Base-by-base conservation (phyloP, 345 rosid genomes). In the Camelina neglecta region DNA sequence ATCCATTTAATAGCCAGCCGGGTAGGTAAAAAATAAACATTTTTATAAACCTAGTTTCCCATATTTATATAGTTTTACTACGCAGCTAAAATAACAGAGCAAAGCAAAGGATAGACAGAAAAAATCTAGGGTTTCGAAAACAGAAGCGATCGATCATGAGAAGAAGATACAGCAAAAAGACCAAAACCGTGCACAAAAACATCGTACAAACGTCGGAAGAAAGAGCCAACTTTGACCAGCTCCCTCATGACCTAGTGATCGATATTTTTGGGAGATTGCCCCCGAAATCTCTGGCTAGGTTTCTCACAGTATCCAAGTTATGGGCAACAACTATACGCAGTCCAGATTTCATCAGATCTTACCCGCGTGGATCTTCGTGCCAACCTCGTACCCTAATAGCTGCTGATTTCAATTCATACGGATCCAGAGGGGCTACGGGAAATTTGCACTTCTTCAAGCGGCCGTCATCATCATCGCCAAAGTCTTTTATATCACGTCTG, bases 241-340 rank as follows among this genome's bases (percentile, higher is more conserved):
- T 67, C 71, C 71, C 71, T 36, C 36, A 0, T 0, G 60, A 67
- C 23, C 7, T 53, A 5, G 55, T 18, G 33, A 57, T 57, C 20
- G 65, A 57, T 21, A 69, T 57, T 5, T 0, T 69, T 49, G 16
- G 29, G 36, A 71, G 75, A 35, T 20, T 45, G 11, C 66, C 75
- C 8, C 2, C 1, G 31, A 69, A 42, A 57, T 42, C 42, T 2
- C 3, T 60, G 35, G 58, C 36, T 20, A 71, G 66, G 58, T 71
- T 47, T 45, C 58, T 71, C n/a, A 20, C 16, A 11, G 58, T 71
- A 47, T 71, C 57, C 15, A 59, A 71, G 67, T 31, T n/a, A 59
- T 47, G 75, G 66, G 47, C 1, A 33, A 71, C 0, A 4, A 21
- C 39, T 33, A 48, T 71, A 11, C 35, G 58, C 48, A 13, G 57